Evolutionary conservation across 208 protist genomes (phyloP).

Genomic region (Naegleria gruberi): DNA sequence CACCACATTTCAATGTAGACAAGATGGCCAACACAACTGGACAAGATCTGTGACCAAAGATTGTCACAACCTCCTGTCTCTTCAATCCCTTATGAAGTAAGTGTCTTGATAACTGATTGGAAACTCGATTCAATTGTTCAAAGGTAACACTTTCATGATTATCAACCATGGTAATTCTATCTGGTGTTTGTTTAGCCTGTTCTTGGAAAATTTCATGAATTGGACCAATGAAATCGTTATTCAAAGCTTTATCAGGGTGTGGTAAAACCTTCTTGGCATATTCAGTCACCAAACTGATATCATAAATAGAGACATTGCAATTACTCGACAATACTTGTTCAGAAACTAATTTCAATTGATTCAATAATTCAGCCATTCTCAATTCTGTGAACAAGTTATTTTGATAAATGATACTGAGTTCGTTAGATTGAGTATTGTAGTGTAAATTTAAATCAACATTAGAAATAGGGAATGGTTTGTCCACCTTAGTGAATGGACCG

Average conservation of each 20-base stretch:
- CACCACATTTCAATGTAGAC: conserved; percentile 48
- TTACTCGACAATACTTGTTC: background rate
- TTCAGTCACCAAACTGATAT: conserved; percentile 37
- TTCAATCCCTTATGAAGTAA: conserved; percentile 36
- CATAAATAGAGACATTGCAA: conserved; percentile 20
- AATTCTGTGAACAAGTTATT: background rate
- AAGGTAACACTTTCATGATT: conserved; percentile 26
- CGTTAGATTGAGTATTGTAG: background rate
- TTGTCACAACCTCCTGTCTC: conserved; percentile 44
- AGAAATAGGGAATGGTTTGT: background rate
- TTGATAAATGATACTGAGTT: background rate
- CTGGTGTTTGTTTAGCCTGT: conserved; percentile 29
- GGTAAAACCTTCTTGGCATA: conserved; percentile 33
- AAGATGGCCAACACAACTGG: conserved; percentile 50
- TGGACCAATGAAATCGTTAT: conserved; percentile 39
- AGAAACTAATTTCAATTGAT: background rate
- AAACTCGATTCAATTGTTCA: conserved; percentile 24
- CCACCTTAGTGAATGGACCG: background rate
- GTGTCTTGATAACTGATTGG: conserved; percentile 36
- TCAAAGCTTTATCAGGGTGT: conserved; percentile 35
- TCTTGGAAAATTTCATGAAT: conserved; percentile 40
- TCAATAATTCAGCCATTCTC: background rate
- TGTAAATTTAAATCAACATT: conserved; percentile 5
- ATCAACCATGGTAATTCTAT: conserved; percentile 20
- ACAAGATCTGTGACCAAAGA: conserved; percentile 50